These are phyloP conservation scores for Puccinia coronata DNA, from an alignment of 1,284 basidiomycete genomes.

Conservation along the genomic window DNA sequence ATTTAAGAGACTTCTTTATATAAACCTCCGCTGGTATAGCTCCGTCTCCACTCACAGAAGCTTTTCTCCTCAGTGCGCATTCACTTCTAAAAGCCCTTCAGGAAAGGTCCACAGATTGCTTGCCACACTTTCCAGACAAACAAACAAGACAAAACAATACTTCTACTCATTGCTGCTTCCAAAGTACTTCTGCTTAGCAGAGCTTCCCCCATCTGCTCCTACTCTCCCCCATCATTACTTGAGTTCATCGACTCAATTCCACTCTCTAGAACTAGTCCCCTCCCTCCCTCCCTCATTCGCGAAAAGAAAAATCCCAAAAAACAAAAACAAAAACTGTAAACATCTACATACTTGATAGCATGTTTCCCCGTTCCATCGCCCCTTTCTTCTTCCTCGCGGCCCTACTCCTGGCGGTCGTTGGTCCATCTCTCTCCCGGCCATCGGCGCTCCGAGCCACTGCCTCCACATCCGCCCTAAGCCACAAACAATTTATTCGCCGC, in stretches of 20 bases:
- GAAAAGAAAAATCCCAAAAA: background rate
- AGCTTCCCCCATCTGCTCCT: background rate
- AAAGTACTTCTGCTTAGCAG: too few relatives aligned
- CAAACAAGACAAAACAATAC: too few relatives aligned
- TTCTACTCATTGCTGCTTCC: too few relatives aligned
- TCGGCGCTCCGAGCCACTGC: background rate
- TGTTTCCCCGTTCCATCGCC: background rate
- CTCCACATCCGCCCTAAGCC: background rate
- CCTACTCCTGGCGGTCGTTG: background rate
- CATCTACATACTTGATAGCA: background rate
- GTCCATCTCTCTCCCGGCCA: background rate
- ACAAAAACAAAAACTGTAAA: background rate
- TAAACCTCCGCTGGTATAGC: background rate
- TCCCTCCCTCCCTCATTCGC: background rate
- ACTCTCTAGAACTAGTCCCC: background rate
- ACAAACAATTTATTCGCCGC: background rate
- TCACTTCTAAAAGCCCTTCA: background rate
- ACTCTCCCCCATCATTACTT: background rate
- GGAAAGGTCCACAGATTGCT: slow-evolving; percentile 8
- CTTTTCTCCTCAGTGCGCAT: slow-evolving; percentile 15
- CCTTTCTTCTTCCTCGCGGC: background rate
- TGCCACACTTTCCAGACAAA: background rate
- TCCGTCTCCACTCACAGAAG: background rate
- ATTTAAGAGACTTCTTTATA: background rate
- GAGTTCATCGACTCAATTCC: slow-evolving; percentile 10